These are phyloP conservation scores for Ettlia oleoabundans DNA, from an alignment of 139 green algal genomes.

Conservation along the genomic window DNA sequence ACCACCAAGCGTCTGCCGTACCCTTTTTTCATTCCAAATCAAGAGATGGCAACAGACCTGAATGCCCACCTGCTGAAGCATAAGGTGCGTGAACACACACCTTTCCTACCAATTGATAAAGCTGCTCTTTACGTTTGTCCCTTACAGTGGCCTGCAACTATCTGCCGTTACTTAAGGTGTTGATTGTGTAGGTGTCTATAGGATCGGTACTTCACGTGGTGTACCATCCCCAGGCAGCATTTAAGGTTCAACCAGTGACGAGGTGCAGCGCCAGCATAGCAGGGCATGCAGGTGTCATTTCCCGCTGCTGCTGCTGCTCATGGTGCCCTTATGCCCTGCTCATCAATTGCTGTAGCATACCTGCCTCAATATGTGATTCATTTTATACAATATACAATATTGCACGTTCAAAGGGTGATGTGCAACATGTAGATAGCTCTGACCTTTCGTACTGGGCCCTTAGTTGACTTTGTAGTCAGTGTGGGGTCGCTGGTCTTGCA, in stretches of 20 bases:
- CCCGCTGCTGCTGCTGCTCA: too few species aligned
- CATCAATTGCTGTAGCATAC: neutral
- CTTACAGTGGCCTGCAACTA: too few species aligned
- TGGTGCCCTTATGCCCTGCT: neutral
- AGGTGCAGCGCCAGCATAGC: constrained; percentile 91
- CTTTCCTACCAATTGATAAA: too few species aligned
- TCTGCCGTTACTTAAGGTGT: too few species aligned
- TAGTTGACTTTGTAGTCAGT: neutral
- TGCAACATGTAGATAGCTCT: too few species aligned
- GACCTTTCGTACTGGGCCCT: too few species aligned
- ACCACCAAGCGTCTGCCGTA: constrained; percentile 93
- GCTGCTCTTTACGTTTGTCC: too few species aligned
- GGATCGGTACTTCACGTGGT: constrained; percentile 87
- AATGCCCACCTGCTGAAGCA: constrained; percentile 75
- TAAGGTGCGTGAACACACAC: constrained; percentile 25
- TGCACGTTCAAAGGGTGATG: too few species aligned
- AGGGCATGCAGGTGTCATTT: constrained; percentile 79
- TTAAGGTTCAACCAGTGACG: constrained; percentile 91
- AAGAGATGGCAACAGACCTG: constrained; percentile 77
- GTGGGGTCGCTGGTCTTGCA: neutral
- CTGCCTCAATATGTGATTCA: too few species aligned
- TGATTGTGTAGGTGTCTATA: constrained; percentile 71
- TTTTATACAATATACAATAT: too few species aligned
- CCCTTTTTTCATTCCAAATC: constrained; percentile 89
- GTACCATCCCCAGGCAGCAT: constrained; percentile 95